Base-by-base conservation (phyloP, 192 early-diverging fungal genomes). In the Podila verticillata region DNA sequence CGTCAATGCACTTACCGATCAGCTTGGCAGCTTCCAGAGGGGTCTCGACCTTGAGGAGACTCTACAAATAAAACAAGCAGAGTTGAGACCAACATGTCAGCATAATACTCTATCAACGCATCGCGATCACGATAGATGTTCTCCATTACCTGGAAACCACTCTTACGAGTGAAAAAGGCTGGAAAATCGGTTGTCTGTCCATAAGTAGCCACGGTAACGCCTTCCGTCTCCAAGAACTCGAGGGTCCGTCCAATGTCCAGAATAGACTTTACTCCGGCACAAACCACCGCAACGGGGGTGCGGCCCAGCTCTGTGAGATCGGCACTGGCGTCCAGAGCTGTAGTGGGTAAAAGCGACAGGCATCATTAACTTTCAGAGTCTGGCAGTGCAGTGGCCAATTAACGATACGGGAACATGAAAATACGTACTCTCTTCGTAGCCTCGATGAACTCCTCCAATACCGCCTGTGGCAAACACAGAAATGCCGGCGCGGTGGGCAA, bases 211-310 rank as follows among this genome's bases (percentile, higher is more conserved):
- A 98, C 96, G 3, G 95, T 90, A 1, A 99, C 98, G 32, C 98
- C 98, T 80, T 95, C 92, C 0, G 96, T 97, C 82, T 98, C 95
- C 82, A 98, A 75, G 63, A 89, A 93, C 79, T 99, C 98, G 8
- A 99, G 83, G 0, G 98, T 99, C 66, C 92, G 92, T 63, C 84
- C 89, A 81, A 99, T 93, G 75, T 98, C 96, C 26, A 99, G 84
- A 36, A 99, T 99, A n/a, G 94, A 92, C 72, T 99, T 99, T 19
- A 93, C 95, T 65, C 98, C 98, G 0, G 98, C 95, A 82, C 96
- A 99, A 1, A 99, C 92, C 4, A 99, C 98, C 0, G 98, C 89
- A 5, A 99, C 93, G 7, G 98, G 95, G 0, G 98, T 97, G 36
- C 91, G 82, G 3, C 94, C 92, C 22, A 99, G 86, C 84, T 98